Percentiles rank a stretch among this genome's conserved stretches.
These are phyloP conservation scores for Knufia fluminis DNA, from an alignment of 2,329 filamentous ascomycete species.

Conservation along the genomic window DNA sequence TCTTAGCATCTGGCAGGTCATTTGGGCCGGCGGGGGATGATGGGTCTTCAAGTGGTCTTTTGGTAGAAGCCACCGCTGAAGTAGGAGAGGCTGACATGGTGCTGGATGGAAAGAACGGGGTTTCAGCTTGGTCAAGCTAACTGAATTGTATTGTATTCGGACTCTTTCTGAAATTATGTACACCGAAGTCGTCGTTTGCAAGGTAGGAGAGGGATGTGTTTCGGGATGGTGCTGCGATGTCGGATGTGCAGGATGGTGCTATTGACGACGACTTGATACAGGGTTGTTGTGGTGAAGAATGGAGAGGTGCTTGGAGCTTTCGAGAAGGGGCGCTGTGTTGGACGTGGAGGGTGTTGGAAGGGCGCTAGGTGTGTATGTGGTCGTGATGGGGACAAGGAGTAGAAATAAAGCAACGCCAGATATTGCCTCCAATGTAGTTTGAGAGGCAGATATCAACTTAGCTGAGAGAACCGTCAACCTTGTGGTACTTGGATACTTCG, in stretches of 20 bases:
- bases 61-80: constrained; percentile 45
- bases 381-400: constrained; percentile 13
- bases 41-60: constrained; percentile 93
- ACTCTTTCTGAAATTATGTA: constrained; percentile 58
- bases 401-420: constrained; percentile 22
- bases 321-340: constrained; percentile 18
- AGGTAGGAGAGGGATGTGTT: constrained; percentile 70
- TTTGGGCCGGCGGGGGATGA: constrained; percentile 85
- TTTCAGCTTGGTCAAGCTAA: constrained; percentile 39
- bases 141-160: constrained; percentile 43
- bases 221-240: constrained; percentile 17
- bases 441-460: constrained; percentile 21
- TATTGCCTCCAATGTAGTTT: constrained; percentile 13
- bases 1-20: constrained; percentile 95
- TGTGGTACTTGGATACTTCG: neutral
- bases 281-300: constrained; percentile 2
- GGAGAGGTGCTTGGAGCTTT: constrained; percentile 2
- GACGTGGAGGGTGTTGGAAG: constrained; percentile 12
- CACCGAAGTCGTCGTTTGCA: constrained; percentile 81
- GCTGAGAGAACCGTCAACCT: constrained; percentile 11
- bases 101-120: constrained; percentile 31
- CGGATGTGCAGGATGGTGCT: constrained; percentile 28
- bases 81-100: constrained; percentile 62
- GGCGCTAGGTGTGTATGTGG: constrained; percentile 16
- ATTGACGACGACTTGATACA: constrained; percentile 6